Percentiles rank a stretch among this genome's conserved stretches.
These are phyloP conservation scores for Colletotrichum tofieldiae DNA, from an alignment of 2,329 filamentous ascomycete genomes.

Conservation along the genomic window DNA sequence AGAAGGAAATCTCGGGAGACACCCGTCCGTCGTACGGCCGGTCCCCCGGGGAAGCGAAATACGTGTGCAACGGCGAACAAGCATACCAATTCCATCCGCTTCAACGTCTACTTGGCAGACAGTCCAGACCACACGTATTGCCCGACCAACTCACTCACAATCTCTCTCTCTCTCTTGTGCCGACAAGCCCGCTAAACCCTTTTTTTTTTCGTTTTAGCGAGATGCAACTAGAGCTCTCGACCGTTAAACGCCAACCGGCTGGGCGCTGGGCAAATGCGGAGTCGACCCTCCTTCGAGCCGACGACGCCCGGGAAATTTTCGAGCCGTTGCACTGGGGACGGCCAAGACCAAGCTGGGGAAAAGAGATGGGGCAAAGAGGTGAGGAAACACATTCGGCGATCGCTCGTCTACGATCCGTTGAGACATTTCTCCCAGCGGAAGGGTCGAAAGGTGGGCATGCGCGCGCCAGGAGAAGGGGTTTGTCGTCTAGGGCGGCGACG, in stretches of 20 bases:
- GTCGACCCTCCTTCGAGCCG: background rate
- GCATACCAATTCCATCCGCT: background rate
- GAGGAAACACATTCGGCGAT: conserved; percentile 14
- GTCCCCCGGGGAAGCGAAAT: background rate
- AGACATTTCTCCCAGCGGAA: conserved; percentile 20
- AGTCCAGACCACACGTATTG: background rate
- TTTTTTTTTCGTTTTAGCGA: background rate
- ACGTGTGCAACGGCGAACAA: background rate
- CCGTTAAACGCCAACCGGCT: conserved; percentile 18
- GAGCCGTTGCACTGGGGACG: conserved; percentile 12
- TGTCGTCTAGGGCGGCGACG: background rate
- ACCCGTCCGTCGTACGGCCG: background rate
- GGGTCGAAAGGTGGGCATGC: background rate
- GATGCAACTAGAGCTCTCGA: background rate
- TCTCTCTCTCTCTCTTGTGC: background rate
- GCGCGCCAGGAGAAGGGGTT: background rate
- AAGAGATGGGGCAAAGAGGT: background rate
- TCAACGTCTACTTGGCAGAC: background rate
- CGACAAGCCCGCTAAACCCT: background rate
- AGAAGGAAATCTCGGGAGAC: background rate
- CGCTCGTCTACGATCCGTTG: conserved; percentile 9
- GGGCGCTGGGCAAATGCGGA: conserved; percentile 6
- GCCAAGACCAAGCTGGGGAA: conserved; percentile 1
- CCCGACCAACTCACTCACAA: too few species aligned
- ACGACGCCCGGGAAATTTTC: conserved; percentile 35